These are phyloP conservation scores for Salvia rosmarinus DNA, from an alignment of 257 asterid species.

Conservation along the genomic window DNA sequence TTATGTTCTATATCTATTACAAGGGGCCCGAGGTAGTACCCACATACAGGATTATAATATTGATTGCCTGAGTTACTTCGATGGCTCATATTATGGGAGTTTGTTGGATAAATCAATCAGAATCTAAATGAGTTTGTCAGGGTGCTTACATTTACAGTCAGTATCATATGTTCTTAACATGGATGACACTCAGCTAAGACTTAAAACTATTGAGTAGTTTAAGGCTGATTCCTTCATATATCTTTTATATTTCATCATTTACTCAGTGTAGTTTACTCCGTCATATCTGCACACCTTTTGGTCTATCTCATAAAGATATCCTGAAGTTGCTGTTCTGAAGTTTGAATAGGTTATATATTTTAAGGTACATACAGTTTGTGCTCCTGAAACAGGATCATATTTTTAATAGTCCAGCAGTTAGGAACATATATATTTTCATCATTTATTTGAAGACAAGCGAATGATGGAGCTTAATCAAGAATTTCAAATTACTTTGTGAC, in stretches of 20 bases:
- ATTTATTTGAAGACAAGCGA: conserved; percentile 1
- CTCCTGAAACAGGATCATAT: conserved; percentile 5
- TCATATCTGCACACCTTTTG: neutral
- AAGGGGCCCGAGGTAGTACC: neutral
- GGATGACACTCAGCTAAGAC: neutral
- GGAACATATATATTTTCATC: conserved; percentile 17
- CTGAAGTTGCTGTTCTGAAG: conserved; percentile 1
- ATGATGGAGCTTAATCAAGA: conserved; percentile 7
- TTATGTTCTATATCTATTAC: conserved; percentile 5
- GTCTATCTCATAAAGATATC: conserved; percentile 11
- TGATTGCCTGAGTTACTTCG: conserved; percentile 13
- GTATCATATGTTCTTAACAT: neutral
- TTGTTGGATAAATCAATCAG: conserved; percentile 16
- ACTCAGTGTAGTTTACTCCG: neutral
- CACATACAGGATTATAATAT: conserved; percentile 1
- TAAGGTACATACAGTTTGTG: conserved; percentile 11
- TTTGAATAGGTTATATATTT: conserved; percentile 12
- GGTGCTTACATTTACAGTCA: conserved; percentile 14
- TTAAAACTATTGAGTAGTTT: conserved; percentile 7
- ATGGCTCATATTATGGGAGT: neutral
- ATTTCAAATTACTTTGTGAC: conserved; percentile 8
- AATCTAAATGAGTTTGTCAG: conserved; percentile 16
- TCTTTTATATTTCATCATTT: conserved; percentile 4
- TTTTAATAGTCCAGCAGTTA: conserved; percentile 12
- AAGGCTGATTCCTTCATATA: conserved; percentile 10